These are phyloP conservation scores for Piper longum DNA, from an alignment of 164 flowering plant species.

Conservation along the genomic window DNA sequence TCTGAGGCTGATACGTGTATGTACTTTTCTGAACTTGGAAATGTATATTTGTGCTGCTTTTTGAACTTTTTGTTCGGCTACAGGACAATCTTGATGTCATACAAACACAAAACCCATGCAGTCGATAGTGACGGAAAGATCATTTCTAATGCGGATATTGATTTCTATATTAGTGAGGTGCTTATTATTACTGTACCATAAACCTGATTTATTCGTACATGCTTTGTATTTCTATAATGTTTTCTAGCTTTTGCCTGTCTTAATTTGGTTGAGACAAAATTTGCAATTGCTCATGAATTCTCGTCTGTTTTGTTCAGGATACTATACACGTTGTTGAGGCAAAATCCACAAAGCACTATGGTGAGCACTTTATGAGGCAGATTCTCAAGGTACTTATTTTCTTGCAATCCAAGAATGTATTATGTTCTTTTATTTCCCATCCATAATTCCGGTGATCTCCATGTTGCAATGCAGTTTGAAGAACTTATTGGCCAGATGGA, in stretches of 20 bases:
- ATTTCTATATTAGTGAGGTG: slow-evolving; percentile 86
- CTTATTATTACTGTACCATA: slow-evolving; percentile 5
- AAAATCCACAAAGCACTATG: slow-evolving; percentile 66
- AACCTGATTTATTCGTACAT: neutral
- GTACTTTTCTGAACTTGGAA: neutral
- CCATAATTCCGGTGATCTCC: neutral
- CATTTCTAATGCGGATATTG: slow-evolving; percentile 74
- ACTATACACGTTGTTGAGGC: slow-evolving; percentile 63
- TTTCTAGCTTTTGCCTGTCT: neutral
- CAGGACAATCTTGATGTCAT: slow-evolving; percentile 92
- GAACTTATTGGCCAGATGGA: slow-evolving; percentile 8
- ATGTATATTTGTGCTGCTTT: slow-evolving; percentile 1
- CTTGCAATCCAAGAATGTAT: neutral
- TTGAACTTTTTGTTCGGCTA: slow-evolving; percentile 1
- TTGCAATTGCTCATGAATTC: neutral
- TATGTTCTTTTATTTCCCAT: neutral
- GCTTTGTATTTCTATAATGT: neutral
- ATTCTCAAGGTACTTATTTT: slow-evolving; percentile 56
- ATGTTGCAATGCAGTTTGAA: slow-evolving; percentile 3
- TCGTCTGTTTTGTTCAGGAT: slow-evolving; percentile 34
- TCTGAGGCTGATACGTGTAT: neutral
- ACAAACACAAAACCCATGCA: slow-evolving; percentile 90
- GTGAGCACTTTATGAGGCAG: slow-evolving; percentile 86
- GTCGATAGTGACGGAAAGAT: slow-evolving; percentile 71
- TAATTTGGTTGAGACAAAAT: too few species aligned